Conservation (phyloP, 441 rosid species). For the Jatropha podagrica region DNA sequence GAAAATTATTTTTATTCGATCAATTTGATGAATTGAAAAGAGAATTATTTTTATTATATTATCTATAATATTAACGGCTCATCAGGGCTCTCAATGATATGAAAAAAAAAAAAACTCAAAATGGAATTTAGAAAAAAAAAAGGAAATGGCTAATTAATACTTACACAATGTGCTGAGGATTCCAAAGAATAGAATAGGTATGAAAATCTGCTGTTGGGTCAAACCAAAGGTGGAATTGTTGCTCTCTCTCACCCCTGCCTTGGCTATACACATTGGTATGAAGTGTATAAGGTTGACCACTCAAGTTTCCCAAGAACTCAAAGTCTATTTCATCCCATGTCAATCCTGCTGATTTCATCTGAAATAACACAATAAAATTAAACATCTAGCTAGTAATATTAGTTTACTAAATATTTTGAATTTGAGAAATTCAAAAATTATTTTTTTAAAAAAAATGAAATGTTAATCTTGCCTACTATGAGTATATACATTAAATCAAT, state of each 20-base stretch:
- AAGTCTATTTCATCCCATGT: constrained; percentile 60
- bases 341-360: constrained; percentile 28
- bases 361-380: neutral
- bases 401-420: no score
- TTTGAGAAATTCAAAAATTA: no score
- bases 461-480: no score
- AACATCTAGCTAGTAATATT: no score
- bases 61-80: no score
- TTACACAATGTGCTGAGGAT: constrained; percentile 43
- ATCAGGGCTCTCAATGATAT: no score
- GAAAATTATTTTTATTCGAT: no score
- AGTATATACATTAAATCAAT: no score
- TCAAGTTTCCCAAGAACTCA: constrained; percentile 48
- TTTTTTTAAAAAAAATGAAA: no score
- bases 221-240: constrained; percentile 61
- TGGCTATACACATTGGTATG: constrained; percentile 50
- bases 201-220: constrained; percentile 57
- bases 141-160: neutral
- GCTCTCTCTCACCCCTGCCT: constrained; percentile 60
- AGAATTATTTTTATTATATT: no score
- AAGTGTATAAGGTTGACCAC: constrained; percentile 57
- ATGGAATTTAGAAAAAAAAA: neutral
- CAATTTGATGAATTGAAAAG: no score
- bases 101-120: no score
- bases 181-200: constrained; percentile 59